Conservation (phyloP, 306 rosid genomes). For the Luffa acutangula region DNA sequence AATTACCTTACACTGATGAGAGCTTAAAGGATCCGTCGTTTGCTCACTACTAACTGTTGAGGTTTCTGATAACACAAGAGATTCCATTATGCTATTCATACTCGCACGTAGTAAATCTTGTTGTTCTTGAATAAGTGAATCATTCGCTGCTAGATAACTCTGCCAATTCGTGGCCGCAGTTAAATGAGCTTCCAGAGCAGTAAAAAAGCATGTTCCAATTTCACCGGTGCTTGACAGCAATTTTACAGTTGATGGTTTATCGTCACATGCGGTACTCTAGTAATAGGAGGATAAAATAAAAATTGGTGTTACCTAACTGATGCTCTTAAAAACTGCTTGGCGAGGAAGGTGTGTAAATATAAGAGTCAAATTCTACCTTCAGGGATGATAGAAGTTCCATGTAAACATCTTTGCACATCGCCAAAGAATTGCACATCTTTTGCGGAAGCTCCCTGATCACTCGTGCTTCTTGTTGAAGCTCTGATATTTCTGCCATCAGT, state of each 20-base stretch:
- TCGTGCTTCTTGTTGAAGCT: constrained; percentile 48
- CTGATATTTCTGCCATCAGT: constrained; percentile 25
- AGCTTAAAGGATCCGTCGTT: constrained; percentile 22
- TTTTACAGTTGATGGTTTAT: constrained; percentile 34
- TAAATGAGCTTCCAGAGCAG: constrained; percentile 49
- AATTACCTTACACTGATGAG: constrained; percentile 52
- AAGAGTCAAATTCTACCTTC: constrained; percentile 40
- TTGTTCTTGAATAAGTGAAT: constrained; percentile 36
- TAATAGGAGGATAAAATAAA: constrained; percentile 11
- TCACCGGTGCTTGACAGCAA: constrained; percentile 57
- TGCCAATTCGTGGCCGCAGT: constrained; percentile 24
- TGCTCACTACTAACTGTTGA: constrained; percentile 21
- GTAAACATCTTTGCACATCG: constrained; percentile 48
- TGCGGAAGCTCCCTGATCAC: constrained; percentile 35
- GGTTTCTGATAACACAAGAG: constrained; percentile 37
- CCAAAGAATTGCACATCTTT: constrained; percentile 36
- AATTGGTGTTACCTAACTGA: constrained; percentile 9
- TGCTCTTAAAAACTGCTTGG: constrained; percentile 2
- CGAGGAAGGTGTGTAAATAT: background rate
- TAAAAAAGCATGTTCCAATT: constrained; percentile 45
- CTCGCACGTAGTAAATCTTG: constrained; percentile 37
- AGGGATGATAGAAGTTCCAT: constrained; percentile 46
- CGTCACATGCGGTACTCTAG: constrained; percentile 41
- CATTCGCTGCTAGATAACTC: constrained; percentile 19
- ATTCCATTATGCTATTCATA: constrained; percentile 38